Conservation (phyloP, 345 rosid genomes). For the Hypericum perforatum region DNA sequence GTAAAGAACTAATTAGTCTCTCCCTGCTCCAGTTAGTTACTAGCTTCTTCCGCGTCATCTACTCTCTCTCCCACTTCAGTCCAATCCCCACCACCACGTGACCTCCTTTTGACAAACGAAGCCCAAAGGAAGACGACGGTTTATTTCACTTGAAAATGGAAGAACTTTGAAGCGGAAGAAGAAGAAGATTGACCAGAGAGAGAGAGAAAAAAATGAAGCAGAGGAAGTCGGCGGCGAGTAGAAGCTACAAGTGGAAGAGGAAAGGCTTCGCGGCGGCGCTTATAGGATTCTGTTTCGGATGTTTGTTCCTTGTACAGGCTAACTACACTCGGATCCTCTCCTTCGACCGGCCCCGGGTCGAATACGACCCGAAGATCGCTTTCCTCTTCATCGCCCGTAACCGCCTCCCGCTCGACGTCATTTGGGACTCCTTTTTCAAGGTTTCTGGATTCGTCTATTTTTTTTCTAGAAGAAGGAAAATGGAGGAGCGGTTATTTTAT, state of each 20-base stretch:
- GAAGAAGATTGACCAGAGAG: not conserved
- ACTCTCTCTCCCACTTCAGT: too few species aligned
- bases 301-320: slow-evolving; percentile 50
- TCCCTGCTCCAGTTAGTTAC: too few species aligned
- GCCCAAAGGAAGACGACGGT: too few species aligned
- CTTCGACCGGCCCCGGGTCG: slow-evolving; percentile 25
- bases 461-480: not conserved
- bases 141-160: not conserved
- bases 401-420: slow-evolving; percentile 72
- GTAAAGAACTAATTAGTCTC: too few species aligned
- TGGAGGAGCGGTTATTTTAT: not conserved
- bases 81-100: too few species aligned
- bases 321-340: slow-evolving; percentile 44
- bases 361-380: slow-evolving; percentile 46
- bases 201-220: slow-evolving; percentile 43
- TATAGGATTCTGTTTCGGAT: slow-evolving; percentile 48
- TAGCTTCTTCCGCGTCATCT: too few species aligned
- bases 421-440: slow-evolving; percentile 82
- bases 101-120: too few species aligned
- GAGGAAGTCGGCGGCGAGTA: slow-evolving; percentile 40
- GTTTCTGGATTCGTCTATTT: slow-evolving; percentile 12
- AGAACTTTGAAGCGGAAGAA: not conserved
- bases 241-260: slow-evolving; percentile 65
- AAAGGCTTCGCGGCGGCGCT: slow-evolving; percentile 34
- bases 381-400: slow-evolving; percentile 81